Evolutionary conservation across 108 stramenopile genomes (phyloP), one percentile per base, ranked within the genome.

Genomic region (Chaetoceros tenuissimus): DNA sequence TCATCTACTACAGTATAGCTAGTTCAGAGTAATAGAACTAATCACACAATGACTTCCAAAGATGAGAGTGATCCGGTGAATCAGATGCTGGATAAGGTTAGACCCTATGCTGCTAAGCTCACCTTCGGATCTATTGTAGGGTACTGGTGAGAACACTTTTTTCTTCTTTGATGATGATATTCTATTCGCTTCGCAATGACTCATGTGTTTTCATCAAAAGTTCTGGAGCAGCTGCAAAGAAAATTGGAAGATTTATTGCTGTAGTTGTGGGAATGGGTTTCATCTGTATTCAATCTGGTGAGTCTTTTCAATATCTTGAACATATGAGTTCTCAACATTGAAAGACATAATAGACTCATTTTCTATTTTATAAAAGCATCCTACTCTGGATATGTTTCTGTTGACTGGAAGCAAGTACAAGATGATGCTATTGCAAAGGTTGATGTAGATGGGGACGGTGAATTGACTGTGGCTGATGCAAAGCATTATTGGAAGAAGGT

Each of bases 371-470:
- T n/a, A n/a, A n/a, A n/a, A n/a, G n/a, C n/a, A n/a, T n/a, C n/a
- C n/a, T n/a, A n/a, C 51, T 51, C 59, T 40, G 95, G 92, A 24
- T 89, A 83, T 54, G 75, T 96, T 65, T 71, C 67, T 51, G 75
- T 96, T 22, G 83, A 96, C 62, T 96, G 95, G 95, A 71, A 74
- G 40, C 85, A 87, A 59, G 69, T 94, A 29, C 67, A 79, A 64
- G 65, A 75, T 24, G 73, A 75, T 50, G 78, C 72, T 19, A 74
- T 71, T 23, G 74, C 80, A 48, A 71, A 57, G 24, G 45, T 94
- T 25, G 82, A n/a, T n/a, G n/a, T n/a, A n/a, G 73, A 73, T 55
- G 55, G 48, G 3, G 84, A 90, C 62, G 81, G 83, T 19, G 68
- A 71, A 55, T 23, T 90, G 17, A 69, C 69, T 57, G 78, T 49